Evolutionary conservation across 176 grass and related monocot genomes (phyloP).

Genomic region (Oryza brachyantha): DNA sequence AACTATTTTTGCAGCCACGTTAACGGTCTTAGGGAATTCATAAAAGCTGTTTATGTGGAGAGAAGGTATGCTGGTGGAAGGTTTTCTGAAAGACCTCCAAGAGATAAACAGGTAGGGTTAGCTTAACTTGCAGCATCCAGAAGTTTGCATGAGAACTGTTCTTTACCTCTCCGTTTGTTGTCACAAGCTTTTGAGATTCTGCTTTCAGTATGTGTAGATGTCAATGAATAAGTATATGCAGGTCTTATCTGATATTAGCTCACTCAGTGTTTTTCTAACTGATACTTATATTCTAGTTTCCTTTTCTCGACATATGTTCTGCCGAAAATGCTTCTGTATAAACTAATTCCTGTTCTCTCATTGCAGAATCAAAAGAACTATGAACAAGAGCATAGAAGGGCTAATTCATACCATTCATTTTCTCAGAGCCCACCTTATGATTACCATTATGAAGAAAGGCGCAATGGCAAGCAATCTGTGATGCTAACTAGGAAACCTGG

Average conservation of each 20-base stretch:
- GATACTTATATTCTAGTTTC: background rate
- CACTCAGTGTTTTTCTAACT: background rate
- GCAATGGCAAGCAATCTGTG: constrained; percentile 49
- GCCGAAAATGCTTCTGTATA: background rate
- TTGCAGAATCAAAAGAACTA: constrained; percentile 58
- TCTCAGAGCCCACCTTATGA: constrained; percentile 93
- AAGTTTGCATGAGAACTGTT: background rate
- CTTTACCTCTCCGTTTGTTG: background rate
- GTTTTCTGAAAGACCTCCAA: constrained; percentile 81
- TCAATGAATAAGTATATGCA: background rate
- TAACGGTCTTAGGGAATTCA: constrained; percentile 77
- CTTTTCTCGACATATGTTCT: background rate
- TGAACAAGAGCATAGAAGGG: constrained; percentile 79
- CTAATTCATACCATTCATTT: constrained; percentile 85
- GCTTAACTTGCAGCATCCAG: background rate
- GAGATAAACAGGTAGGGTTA: constrained; percentile 65
- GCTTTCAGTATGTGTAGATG: background rate
- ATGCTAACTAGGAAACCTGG: constrained; percentile 80
- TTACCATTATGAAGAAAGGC: constrained; percentile 79
- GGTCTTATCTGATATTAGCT: background rate
- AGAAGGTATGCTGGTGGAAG: constrained; percentile 53
- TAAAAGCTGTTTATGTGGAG: constrained; percentile 85
- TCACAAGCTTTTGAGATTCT: background rate
- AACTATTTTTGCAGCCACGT: constrained; percentile 48
- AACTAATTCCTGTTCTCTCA: constrained; percentile 13